Percentiles rank a stretch among this genome's conserved stretches.
Evolutionary conservation across 345 rosid genomes (phyloP).

Genomic region (Murraya koenigii): DNA sequence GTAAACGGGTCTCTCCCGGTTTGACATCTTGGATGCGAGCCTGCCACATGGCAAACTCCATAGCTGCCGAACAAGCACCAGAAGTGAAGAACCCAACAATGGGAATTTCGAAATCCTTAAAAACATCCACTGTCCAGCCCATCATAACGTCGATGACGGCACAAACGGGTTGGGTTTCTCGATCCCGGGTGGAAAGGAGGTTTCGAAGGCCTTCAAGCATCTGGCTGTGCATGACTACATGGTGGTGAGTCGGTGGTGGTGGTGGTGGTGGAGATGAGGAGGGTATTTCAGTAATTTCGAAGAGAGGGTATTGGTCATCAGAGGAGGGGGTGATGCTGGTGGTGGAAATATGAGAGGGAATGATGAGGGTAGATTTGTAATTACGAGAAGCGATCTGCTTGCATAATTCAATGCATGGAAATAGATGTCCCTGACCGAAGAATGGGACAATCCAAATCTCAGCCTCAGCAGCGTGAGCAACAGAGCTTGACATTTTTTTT

Average conservation of each 20-base stretch:
- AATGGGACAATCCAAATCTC: slow-evolving; percentile 42
- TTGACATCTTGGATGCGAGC: slow-evolving; percentile 11
- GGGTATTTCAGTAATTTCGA: slow-evolving; percentile 17
- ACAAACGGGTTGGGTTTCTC: slow-evolving; percentile 8
- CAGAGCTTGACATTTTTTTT: too few relatives aligned
- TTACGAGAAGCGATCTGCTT: slow-evolving; percentile 26
- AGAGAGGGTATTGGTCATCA: slow-evolving; percentile 22
- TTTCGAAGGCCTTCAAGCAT: slow-evolving; percentile 19
- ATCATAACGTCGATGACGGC: slow-evolving; percentile 42
- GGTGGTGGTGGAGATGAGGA: slow-evolving; percentile 12
- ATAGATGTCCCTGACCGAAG: slow-evolving; percentile 45
- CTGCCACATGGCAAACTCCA: slow-evolving; percentile 35
- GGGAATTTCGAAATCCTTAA: slow-evolving; percentile 18
- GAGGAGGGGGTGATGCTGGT: slow-evolving; percentile 33
- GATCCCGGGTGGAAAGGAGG: slow-evolving; percentile 19
- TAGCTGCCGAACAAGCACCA: slow-evolving; percentile 34
- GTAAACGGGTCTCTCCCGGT: slow-evolving; percentile 30
- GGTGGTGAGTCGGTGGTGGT: background rate
- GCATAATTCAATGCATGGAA: slow-evolving; percentile 9
- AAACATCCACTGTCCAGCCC: slow-evolving; percentile 21
- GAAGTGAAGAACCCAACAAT: slow-evolving; percentile 30
- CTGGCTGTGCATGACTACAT: background rate
- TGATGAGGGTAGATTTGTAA: slow-evolving; percentile 25
- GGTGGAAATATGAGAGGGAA: slow-evolving; percentile 25
- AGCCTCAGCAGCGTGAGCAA: background rate